Percentiles rank a stretch among this genome's conserved stretches.
Conservation (phyloP, 192 early-diverging fungal genomes). For the Coemansia sp. region DNA sequence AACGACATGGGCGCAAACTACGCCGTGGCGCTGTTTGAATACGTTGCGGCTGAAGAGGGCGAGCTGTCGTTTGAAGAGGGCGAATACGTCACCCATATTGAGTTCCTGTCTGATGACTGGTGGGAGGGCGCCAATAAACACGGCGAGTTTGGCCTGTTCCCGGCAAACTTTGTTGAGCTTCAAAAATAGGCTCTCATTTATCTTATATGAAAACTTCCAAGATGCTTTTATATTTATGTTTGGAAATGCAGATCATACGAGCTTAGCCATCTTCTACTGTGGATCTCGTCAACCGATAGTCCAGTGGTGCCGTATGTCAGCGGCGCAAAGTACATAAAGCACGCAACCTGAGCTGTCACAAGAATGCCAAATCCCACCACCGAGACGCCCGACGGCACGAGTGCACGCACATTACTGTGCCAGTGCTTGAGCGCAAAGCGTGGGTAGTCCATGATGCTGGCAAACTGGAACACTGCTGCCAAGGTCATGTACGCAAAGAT, state of each 20-base stretch:
- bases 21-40: slow-evolving; percentile 77
- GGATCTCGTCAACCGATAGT: slow-evolving; percentile 58
- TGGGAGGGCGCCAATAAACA: slow-evolving; percentile 73
- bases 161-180: slow-evolving; percentile 60
- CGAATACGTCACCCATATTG: slow-evolving; percentile 74
- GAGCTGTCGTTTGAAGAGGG: slow-evolving; percentile 80
- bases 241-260: slow-evolving; percentile 87
- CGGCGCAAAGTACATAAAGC: slow-evolving; percentile 82
- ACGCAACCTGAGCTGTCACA: slow-evolving; percentile 50
- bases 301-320: slow-evolving; percentile 81
- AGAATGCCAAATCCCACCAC: slow-evolving; percentile 49
- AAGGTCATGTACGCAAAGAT: slow-evolving; percentile 69
- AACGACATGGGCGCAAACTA: slow-evolving; percentile 39
- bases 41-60: slow-evolving; percentile 80
- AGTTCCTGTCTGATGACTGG: slow-evolving; percentile 86
- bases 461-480: slow-evolving; percentile 63
- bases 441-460: slow-evolving; percentile 42
- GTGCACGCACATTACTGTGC: slow-evolving; percentile 35
- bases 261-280: slow-evolving; percentile 65
- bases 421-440: slow-evolving; percentile 42
- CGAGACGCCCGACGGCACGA: slow-evolving; percentile 35
- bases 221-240: slow-evolving; percentile 13
- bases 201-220: not conserved
- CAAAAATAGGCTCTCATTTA: not conserved
- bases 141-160: slow-evolving; percentile 70